phyloP scores from a whole-genome alignment of 2,329 filamentous ascomycete genomes.

The Leptosphaerulina australis region DNA sequence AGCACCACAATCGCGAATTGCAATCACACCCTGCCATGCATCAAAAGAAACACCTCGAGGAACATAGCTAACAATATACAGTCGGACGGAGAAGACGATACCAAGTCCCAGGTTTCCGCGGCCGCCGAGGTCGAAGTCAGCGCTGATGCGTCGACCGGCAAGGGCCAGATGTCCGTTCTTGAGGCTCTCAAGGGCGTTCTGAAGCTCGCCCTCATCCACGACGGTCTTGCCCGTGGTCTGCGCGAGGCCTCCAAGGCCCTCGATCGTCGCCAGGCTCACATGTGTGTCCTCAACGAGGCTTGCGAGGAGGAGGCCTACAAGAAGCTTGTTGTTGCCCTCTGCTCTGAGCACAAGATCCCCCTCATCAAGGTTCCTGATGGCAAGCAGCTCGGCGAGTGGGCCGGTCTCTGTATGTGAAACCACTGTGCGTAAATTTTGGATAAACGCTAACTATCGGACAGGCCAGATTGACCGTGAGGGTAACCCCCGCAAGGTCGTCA shows the following conservation, averaged over 20 bases:
- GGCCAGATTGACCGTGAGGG: slow-evolving; percentile 99
- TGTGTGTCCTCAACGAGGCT: slow-evolving; percentile 99
- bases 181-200: slow-evolving; percentile 99
- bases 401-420: slow-evolving; percentile 87
- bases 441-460: slow-evolving; percentile 49
- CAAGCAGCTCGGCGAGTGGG: slow-evolving; percentile 99
- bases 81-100: slow-evolving; percentile 99
- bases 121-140: slow-evolving; percentile 95
- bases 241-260: slow-evolving; percentile 98
- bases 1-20: neutral
- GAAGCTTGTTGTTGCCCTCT: slow-evolving; percentile 98
- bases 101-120: slow-evolving; percentile 75
- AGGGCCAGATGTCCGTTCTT: slow-evolving; percentile 96
- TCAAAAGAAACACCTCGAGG: slow-evolving; percentile 1
- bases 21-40: slow-evolving; percentile 9
- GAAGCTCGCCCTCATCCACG: slow-evolving; percentile 99
- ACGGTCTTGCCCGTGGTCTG: slow-evolving; percentile 97
- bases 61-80: slow-evolving; percentile 50
- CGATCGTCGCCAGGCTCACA: slow-evolving; percentile 97
- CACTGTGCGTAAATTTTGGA: neutral
- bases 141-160: slow-evolving; percentile 77
- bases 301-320: slow-evolving; percentile 99
- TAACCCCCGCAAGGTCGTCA: slow-evolving; percentile 99
- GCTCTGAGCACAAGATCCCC: slow-evolving; percentile 99
- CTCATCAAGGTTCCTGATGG: slow-evolving; percentile 99